Conservation (phyloP, 2,329 filamentous ascomycete species). For the Venturia carpophila region DNA sequence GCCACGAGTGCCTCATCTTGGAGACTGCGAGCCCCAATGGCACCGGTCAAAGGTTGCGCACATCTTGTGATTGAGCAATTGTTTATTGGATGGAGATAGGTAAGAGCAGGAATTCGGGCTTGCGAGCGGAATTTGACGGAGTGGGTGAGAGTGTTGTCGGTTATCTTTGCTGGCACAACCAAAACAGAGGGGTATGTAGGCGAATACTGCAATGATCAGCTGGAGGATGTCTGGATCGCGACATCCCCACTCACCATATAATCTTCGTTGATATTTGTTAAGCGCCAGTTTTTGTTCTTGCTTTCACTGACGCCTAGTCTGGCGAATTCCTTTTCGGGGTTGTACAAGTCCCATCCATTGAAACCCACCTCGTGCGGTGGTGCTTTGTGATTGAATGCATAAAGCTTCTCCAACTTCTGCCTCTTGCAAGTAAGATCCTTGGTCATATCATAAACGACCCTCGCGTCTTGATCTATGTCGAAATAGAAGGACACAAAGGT, state of each 20-base stretch:
- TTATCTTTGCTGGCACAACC: conserved; percentile 79
- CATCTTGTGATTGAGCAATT: conserved; percentile 95
- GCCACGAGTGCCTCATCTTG: conserved; percentile 92
- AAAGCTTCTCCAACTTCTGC: conserved; percentile 76
- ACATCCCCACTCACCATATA: conserved; percentile 49
- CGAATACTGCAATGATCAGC: conserved; percentile 52
- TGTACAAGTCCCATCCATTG: conserved; percentile 78
- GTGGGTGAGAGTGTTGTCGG: conserved; percentile 95
- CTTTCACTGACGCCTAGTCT: conserved; percentile 81
- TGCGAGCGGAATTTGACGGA: conserved; percentile 83
- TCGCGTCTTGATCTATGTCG: conserved; percentile 60
- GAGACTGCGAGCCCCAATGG: conserved; percentile 80
- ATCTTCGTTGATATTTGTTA: conserved; percentile 82
- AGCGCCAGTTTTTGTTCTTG: conserved; percentile 74
- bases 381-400: conserved; percentile 80
- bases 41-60: conserved; percentile 82
- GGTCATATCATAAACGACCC: conserved; percentile 83
- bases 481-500: conserved; percentile 91
- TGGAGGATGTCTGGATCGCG: neutral
- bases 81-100: conserved; percentile 93
- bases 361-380: conserved; percentile 64
- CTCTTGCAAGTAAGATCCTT: conserved; percentile 72
- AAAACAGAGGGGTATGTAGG: conserved; percentile 84
- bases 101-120: conserved; percentile 77
- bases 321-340: conserved; percentile 75